A percentile compares a stretch with the other conserved stretches of the same genome.
These are phyloP conservation scores for Cymodocea nodosa DNA, from an alignment of 116 monocot species.

Conservation along the genomic window DNA sequence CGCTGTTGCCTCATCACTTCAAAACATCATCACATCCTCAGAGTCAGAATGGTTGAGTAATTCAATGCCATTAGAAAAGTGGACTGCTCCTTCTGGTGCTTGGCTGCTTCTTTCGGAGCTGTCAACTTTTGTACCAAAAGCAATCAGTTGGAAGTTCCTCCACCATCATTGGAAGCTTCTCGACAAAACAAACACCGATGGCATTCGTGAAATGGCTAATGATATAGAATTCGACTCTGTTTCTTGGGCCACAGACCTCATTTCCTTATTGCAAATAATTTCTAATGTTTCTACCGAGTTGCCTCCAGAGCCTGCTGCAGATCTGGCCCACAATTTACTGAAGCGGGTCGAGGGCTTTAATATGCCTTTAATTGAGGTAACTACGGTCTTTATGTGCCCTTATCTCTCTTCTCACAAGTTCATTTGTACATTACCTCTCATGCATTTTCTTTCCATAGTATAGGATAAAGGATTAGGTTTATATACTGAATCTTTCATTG, in stretches of 20 bases:
- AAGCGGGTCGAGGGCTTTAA: slow-evolving; percentile 60
- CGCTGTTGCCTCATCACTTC: slow-evolving; percentile 52
- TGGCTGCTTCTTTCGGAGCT: slow-evolving; percentile 90
- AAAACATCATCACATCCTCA: slow-evolving; percentile 67
- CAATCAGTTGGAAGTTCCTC: slow-evolving; percentile 82
- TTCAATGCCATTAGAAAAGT: slow-evolving; percentile 53
- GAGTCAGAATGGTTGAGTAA: slow-evolving; percentile 51
- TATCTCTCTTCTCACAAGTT: no score
- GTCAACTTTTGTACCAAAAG: slow-evolving; percentile 61
- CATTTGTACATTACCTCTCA: no score
- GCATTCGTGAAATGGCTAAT: slow-evolving; percentile 14
- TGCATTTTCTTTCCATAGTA: no score
- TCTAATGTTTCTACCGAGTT: slow-evolving; percentile 81
- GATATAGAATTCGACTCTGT: slow-evolving; percentile 28
- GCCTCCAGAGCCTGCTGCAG: slow-evolving; percentile 74
- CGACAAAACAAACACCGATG: slow-evolving; percentile 32
- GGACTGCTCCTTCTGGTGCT: slow-evolving; percentile 73
- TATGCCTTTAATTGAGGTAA: slow-evolving; percentile 85
- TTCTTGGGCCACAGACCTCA: slow-evolving; percentile 75
- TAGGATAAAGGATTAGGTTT: no score
- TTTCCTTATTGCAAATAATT: slow-evolving; percentile 69
- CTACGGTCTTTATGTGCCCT: not conserved
- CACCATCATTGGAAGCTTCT: slow-evolving; percentile 91
- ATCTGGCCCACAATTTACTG: slow-evolving; percentile 68
- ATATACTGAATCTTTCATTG: no score